Percentiles rank a stretch among this genome's conserved stretches.
phyloP scores from a whole-genome alignment of 805 yeast species.

The Saturnispora gosingensis region DNA sequence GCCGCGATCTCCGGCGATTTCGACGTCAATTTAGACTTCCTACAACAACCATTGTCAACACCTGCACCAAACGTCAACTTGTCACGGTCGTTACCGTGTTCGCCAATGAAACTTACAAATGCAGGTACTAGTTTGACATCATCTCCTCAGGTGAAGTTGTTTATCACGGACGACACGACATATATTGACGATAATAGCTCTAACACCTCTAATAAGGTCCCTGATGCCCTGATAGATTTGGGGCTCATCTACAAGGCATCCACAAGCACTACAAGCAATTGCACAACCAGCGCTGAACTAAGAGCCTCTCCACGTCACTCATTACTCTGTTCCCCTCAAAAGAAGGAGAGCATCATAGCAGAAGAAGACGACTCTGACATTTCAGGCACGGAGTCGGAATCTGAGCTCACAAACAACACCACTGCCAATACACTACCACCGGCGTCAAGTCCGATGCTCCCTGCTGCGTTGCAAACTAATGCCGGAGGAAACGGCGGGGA shows the following conservation, averaged over 20 bases:
- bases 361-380: slow-evolving; percentile 22
- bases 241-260: slow-evolving; percentile 22
- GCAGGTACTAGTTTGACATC: neutral
- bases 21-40: slow-evolving; percentile 31
- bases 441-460: neutral
- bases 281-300: slow-evolving; percentile 9
- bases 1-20: slow-evolving; percentile 87
- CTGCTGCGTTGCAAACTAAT: neutral
- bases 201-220: slow-evolving; percentile 12
- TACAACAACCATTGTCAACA: slow-evolving; percentile 13
- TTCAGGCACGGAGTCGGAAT: neutral
- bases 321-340: slow-evolving; percentile 25
- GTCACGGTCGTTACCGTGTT: slow-evolving; percentile 15
- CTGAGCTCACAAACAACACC: neutral
- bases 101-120: slow-evolving; percentile 16
- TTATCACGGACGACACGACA: neutral
- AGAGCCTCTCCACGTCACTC: slow-evolving; percentile 23
- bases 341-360: slow-evolving; percentile 23
- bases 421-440: neutral
- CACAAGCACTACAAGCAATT: neutral
- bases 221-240: slow-evolving; percentile 28
- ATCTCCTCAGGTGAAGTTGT: neutral
- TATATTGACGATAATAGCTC: neutral
- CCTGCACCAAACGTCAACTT: slow-evolving; percentile 11
- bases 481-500: slow-evolving; percentile 7